These are phyloP conservation scores for Lomentospora prolificans DNA, from an alignment of 2,329 filamentous ascomycete species.

Conservation along the genomic window DNA sequence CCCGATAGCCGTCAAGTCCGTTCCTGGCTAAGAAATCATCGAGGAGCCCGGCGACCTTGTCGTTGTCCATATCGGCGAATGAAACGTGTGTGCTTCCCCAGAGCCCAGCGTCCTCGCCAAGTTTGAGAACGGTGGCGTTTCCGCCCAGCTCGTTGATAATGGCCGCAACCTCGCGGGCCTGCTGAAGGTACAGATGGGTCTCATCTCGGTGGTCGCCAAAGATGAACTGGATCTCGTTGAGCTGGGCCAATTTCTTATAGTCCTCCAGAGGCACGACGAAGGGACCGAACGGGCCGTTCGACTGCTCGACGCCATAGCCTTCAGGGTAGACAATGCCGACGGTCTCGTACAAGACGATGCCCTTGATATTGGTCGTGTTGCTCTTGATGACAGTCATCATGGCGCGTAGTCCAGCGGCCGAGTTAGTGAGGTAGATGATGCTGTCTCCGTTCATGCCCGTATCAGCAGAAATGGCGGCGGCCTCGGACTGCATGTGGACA, in stretches of 20 bases:
- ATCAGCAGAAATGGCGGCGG: conserved; percentile 18
- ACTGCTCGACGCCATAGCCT: conserved; percentile 9
- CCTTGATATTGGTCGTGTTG: conserved; percentile 25
- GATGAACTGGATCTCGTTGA: conserved; percentile 17
- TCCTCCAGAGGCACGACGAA: conserved; percentile 16
- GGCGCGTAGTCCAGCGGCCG: conserved; percentile 22
- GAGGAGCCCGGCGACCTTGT: conserved; percentile 15
- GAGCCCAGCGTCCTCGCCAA: conserved; percentile 15
- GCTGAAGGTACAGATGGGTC: conserved; percentile 5
- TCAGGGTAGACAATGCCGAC: conserved; percentile 19
- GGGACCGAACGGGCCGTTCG: conserved; percentile 15
- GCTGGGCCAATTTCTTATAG: conserved; percentile 17
- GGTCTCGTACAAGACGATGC: conserved; percentile 22
- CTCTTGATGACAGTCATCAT: conserved; percentile 22
- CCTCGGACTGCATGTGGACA: conserved; percentile 21
- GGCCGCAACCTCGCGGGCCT: conserved; percentile 14
- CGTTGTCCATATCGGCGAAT: conserved; percentile 19
- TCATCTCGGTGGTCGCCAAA: conserved; percentile 17
- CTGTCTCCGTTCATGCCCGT: conserved; percentile 16
- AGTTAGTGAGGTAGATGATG: conserved; percentile 25
- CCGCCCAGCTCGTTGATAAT: conserved; percentile 17
- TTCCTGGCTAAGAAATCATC: conserved; percentile 15
- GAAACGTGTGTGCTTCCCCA: conserved; percentile 17
- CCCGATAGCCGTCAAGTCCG: conserved; percentile 12
- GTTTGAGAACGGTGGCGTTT: conserved; percentile 17